These are phyloP conservation scores for Chlorella sp. DNA, from an alignment of 139 green algal species.

Conservation along the genomic window DNA sequence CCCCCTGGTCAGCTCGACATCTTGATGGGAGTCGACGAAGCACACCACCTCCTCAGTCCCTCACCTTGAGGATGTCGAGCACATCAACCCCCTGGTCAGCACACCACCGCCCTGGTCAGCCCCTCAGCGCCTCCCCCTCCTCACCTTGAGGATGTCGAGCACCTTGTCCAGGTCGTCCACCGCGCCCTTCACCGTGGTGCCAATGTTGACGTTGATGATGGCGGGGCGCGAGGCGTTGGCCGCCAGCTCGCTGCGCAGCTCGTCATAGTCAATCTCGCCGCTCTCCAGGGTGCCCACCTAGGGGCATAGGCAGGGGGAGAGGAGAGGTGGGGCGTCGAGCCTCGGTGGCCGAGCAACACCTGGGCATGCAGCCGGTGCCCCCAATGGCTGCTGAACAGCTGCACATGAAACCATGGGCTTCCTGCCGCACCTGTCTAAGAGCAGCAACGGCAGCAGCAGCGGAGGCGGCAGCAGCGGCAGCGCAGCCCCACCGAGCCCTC, in stretches of 20 bases:
- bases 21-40: no score
- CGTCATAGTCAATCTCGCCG: constrained; percentile 95
- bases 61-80: constrained; percentile 65
- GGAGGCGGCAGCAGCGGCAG: background rate
- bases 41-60: no score
- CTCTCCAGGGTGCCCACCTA: constrained; percentile 65
- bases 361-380: no score
- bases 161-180: constrained; percentile 86
- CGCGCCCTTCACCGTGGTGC: constrained; percentile 93
- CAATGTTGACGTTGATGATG: constrained; percentile 99
- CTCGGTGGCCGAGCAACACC: no score
- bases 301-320: background rate
- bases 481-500: no score
- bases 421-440: no score
- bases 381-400: no score
- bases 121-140: background rate
- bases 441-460: background rate
- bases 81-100: background rate
- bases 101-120: constrained; percentile 35
- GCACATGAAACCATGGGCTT: no score
- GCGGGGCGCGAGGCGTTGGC: constrained; percentile 79
- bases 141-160: constrained; percentile 69
- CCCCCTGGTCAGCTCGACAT: no score
- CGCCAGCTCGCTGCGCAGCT: constrained; percentile 66
- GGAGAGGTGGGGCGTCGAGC: background rate